Conservation (phyloP, 2,329 filamentous ascomycete species). For the Alternaria arbusti region DNA sequence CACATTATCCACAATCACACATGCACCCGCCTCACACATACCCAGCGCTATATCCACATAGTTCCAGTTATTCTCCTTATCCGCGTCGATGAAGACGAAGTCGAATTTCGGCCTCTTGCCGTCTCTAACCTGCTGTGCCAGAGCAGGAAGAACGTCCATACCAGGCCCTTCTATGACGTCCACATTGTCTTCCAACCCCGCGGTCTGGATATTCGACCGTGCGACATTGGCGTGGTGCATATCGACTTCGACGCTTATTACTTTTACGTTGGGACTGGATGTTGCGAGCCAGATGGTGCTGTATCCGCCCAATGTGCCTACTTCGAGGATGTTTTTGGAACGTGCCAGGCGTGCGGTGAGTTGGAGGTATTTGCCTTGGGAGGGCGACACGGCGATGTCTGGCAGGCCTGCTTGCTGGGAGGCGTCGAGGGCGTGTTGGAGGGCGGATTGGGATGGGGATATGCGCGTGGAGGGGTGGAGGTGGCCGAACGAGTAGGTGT, state of each 20-base stretch:
- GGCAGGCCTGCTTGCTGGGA: slow-evolving; percentile 35
- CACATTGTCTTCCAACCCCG: slow-evolving; percentile 51
- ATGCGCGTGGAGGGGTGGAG: slow-evolving; percentile 37
- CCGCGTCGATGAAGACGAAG: slow-evolving; percentile 62
- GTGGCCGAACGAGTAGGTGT: slow-evolving; percentile 44
- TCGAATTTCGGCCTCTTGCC: slow-evolving; percentile 54
- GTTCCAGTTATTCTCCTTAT: slow-evolving; percentile 57
- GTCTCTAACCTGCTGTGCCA: slow-evolving; percentile 50
- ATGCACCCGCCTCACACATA: slow-evolving; percentile 50
- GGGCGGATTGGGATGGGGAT: slow-evolving; percentile 33
- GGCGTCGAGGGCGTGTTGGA: slow-evolving; percentile 30
- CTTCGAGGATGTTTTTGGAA: slow-evolving; percentile 54
- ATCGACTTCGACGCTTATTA: slow-evolving; percentile 61
- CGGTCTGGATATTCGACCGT: slow-evolving; percentile 51
- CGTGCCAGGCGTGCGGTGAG: slow-evolving; percentile 38
- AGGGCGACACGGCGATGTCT: slow-evolving; percentile 44
- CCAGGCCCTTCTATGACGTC: slow-evolving; percentile 56
- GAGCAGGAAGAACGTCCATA: slow-evolving; percentile 50
- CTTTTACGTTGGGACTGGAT: slow-evolving; percentile 43
- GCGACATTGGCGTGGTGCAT: slow-evolving; percentile 56
- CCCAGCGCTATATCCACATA: slow-evolving; percentile 57
- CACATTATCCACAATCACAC: slow-evolving; percentile 60
- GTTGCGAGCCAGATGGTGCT: slow-evolving; percentile 61
- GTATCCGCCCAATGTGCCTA: slow-evolving; percentile 64
- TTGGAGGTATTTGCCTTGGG: slow-evolving; percentile 45